phyloP scores from a whole-genome alignment of 2,329 filamentous ascomycete genomes.

The Trichoderma arundinaceum region DNA sequence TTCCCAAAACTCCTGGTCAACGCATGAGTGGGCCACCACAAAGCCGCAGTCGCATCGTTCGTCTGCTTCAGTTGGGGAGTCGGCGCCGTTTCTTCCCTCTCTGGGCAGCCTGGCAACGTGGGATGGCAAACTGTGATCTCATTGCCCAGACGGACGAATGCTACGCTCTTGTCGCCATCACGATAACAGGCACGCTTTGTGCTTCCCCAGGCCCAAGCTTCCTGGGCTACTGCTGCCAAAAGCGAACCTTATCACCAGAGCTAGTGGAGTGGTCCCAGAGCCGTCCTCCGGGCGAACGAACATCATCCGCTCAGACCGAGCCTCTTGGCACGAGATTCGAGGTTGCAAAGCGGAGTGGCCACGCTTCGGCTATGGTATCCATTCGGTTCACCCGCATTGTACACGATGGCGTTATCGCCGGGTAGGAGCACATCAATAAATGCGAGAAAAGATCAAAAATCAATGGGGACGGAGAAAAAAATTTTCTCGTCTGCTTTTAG shows the following conservation, averaged over 20 bases:
- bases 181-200: constrained; percentile 3
- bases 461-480: constrained; percentile 2
- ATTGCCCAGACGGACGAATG: background rate
- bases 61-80: background rate
- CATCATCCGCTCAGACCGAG: constrained; percentile 4
- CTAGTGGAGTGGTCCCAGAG: constrained; percentile 1
- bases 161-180: background rate
- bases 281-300: background rate
- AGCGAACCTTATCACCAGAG: background rate
- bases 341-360: constrained; percentile 3
- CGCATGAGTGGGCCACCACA: background rate
- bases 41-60: constrained; percentile 2
- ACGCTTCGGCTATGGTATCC: background rate
- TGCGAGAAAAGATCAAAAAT: background rate
- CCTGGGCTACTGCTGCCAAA: constrained; percentile 2
- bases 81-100: background rate
- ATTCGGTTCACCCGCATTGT: constrained; percentile 2
- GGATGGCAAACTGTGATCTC: constrained; percentile 16
- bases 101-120: constrained; percentile 18
- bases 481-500: constrained; percentile 2
- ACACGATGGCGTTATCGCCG: constrained; percentile 28
- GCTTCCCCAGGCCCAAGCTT: constrained; percentile 6
- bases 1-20: constrained; percentile 2
- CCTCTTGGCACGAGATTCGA: background rate
- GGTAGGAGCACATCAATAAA: constrained; percentile 10